phyloP scores from a whole-genome alignment of 805 yeast genomes.

The Saccharomyces jurei region DNA sequence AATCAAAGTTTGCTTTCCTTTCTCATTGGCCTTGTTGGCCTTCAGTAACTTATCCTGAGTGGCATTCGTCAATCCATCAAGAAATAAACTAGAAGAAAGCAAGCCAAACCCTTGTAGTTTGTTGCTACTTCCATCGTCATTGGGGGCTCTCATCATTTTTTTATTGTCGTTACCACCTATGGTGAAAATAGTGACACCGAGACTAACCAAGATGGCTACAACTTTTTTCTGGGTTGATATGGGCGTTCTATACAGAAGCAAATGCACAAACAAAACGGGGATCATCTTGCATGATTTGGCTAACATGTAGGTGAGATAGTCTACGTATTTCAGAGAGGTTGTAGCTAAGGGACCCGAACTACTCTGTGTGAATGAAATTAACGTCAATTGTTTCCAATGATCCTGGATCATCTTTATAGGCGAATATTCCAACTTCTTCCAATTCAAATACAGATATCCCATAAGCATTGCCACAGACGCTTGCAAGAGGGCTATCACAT shows the following conservation, averaged over 20 bases:
- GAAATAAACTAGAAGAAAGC: constrained; percentile 52
- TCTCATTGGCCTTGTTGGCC: constrained; percentile 8
- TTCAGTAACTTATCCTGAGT: constrained; percentile 82
- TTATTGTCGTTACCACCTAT: constrained; percentile 29
- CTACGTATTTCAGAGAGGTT: constrained; percentile 71
- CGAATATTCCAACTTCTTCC: constrained; percentile 27
- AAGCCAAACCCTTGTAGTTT: constrained; percentile 49
- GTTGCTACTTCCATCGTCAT: constrained; percentile 33
- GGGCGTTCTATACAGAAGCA: constrained; percentile 54
- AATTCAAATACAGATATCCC: constrained; percentile 51
- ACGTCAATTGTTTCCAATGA: constrained; percentile 32
- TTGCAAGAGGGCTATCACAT: constrained; percentile 70
- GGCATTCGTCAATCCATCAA: constrained; percentile 90
- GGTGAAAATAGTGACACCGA: constrained; percentile 78
- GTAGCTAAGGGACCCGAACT: constrained; percentile 79
- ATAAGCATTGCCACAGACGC: constrained; percentile 61
- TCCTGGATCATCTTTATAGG: constrained; percentile 32
- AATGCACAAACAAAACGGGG: constrained; percentile 87
- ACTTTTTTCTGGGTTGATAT: constrained; percentile 71
- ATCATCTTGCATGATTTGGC: constrained; percentile 91
- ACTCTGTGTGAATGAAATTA: constrained; percentile 68
- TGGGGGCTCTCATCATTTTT: not conserved
- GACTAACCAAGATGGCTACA: constrained; percentile 71
- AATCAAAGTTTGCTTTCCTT: constrained; percentile 31
- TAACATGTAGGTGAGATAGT: constrained; percentile 71